Evolutionary conservation across 345 rosid species (phyloP), one percentile per base, ranked within the genome.

Genomic region (Sapria himalayana): DNA sequence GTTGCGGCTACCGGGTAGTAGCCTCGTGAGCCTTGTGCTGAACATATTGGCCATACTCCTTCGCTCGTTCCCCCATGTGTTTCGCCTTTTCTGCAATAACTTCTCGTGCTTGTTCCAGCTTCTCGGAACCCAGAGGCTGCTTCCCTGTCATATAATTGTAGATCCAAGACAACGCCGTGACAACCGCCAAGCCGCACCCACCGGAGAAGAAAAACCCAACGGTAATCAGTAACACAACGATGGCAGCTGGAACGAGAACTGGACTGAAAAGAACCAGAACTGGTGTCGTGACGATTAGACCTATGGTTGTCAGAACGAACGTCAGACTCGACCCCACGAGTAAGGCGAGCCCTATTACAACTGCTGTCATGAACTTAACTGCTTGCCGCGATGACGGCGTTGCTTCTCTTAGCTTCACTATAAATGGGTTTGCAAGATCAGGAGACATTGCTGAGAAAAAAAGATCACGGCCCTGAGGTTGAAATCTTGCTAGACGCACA

Each of bases 251-350:
- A 5, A 81, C 66, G 1, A 81, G 38, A 29, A 81, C 35, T 2
- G 93, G 81, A 17, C 85, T 77, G 15, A 56, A 77, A 4, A 81
- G 6, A 22, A 77, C 75, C 44, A 77, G 49, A 0, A 74, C 7
- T 0, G 85, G 75, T 0, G 93, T 81, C 4, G 74, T 74, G 18
- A 72, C 2, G 35, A 74, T 43, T 29, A 81, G 50, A 2, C 60
- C 72, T 4, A 77, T 60, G 12, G 68, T 73, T 0, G 81, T 76
- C 16, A 64, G 76, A 1, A 70, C 58, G 1, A 70, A 37, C 33
- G 74, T 77, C 36, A 77, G 27, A 16, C 74, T 78, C 1, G 85
- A 57, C 22, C 70, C 20, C n/a, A 61, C 25, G 0, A 72, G 27
- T 15, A 70, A 57, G 2, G 67, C 42, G 9, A 41, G 45, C 2